Conservation (phyloP, 768 basidiomycete genomes). For the Tephrocybe sp. region DNA sequence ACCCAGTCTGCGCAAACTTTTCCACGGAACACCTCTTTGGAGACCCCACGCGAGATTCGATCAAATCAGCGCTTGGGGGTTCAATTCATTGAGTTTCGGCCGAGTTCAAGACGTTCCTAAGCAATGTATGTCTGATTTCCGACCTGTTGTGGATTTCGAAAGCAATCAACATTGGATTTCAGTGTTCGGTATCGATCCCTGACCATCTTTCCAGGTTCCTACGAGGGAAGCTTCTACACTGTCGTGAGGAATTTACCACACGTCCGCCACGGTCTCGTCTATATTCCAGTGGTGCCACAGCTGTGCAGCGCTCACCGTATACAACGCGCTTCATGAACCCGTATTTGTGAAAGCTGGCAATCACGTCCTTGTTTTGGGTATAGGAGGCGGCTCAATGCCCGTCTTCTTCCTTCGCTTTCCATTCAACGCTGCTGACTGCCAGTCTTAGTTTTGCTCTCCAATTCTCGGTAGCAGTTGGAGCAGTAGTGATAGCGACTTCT, state of each 20-base stretch:
- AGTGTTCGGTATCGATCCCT: conserved; percentile 54
- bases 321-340: conserved; percentile 54
- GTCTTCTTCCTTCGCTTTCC: conserved; percentile 7
- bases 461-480: conserved; percentile 62
- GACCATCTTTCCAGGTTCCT: conserved; percentile 56
- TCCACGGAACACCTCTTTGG: conserved; percentile 46
- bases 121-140: conserved; percentile 27
- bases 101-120: conserved; percentile 52
- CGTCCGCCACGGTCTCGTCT: background rate
- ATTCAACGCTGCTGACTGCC: background rate
- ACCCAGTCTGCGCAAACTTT: conserved; percentile 58
- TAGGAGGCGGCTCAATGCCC: conserved; percentile 56
- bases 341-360: conserved; percentile 57
- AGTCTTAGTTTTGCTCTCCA: conserved; percentile 50
- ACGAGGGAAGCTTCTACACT: conserved; percentile 67
- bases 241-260: conserved; percentile 35
- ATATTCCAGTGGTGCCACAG: conserved; percentile 24
- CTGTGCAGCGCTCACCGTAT: conserved; percentile 64
- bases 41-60: conserved; percentile 33
- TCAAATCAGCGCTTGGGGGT: conserved; percentile 42
- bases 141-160: no score
- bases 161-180: no score
- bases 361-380: conserved; percentile 54
- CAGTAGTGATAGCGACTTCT: conserved; percentile 65
- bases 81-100: conserved; percentile 51